Base-by-base conservation (phyloP, 441 rosid species). In the Flueggea neowawraea region DNA sequence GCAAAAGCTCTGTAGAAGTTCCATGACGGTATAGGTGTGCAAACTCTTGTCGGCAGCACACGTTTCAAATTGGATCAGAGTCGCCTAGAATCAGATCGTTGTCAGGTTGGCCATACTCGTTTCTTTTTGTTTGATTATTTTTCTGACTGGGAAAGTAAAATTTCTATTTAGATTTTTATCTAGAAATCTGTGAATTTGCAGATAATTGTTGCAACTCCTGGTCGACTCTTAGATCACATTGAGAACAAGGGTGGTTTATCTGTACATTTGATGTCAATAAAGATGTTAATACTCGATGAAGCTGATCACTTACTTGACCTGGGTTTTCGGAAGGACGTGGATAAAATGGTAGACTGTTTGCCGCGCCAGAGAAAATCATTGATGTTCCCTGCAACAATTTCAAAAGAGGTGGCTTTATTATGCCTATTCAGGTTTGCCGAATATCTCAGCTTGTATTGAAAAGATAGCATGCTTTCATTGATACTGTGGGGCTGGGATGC, bases 161-260 rank as follows among this genome's bases (percentile, higher is more conserved):
- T 36, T 36, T 36, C 41, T 36, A 5, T 36, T 4, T 36, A 5
- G 6, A 22, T 36, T 1, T 36, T 36, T 8, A 36, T 36, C 41
- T 36, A 5, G 41, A 36, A 36, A 36, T 36, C 9, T 36, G 41
- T 36, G 41, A 36, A 36, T 58, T 62, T 61, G 71, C 75, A 95
- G 99, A 88, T 95, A 64, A 72, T 92, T 61, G 82, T 92, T 70
- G 99, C 97, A 48, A 92, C 99, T 49, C 99, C 99, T 48, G 99
- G 99, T 32, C 84, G 98, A 65, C 78, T 95, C 60, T 70, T 88
- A 81, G 98, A 95, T 77, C 99, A 95, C 67, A 73, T 92, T 60
- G 98, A 95, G 84, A 86, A 86, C 65, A 92, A 81, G 70, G 85
- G 95, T 55, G 83, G 90, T 66, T 57, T 95, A 71, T 84, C 92